Conservation (phyloP, 2,329 filamentous ascomycete genomes). For the Rhinocladiella mackenziei region DNA sequence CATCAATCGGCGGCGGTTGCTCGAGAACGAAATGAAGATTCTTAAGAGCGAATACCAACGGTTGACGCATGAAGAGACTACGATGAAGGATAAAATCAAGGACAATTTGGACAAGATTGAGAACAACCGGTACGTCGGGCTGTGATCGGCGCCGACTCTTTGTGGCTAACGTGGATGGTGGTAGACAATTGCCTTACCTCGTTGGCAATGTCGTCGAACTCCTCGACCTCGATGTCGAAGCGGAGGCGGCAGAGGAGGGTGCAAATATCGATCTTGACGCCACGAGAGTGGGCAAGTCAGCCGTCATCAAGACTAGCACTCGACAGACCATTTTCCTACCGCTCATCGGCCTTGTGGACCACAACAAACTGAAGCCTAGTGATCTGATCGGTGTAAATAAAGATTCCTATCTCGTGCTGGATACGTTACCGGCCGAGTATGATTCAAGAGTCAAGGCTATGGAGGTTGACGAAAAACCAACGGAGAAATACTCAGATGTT, state of each 20-base stretch:
- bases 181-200: slow-evolving; percentile 91
- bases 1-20: slow-evolving; percentile 77
- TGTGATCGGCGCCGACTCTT: neutral
- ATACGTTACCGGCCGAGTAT: slow-evolving; percentile 95
- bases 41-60: slow-evolving; percentile 97
- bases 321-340: slow-evolving; percentile 98
- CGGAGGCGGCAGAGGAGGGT: slow-evolving; percentile 93
- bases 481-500: slow-evolving; percentile 97
- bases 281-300: slow-evolving; percentile 93
- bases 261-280: slow-evolving; percentile 98
- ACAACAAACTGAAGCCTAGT: slow-evolving; percentile 87
- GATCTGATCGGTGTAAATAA: slow-evolving; percentile 99
- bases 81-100: slow-evolving; percentile 98
- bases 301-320: slow-evolving; percentile 98
- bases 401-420: slow-evolving; percentile 94
- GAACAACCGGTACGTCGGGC: slow-evolving; percentile 75
- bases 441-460: slow-evolving; percentile 99
- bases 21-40: slow-evolving; percentile 97
- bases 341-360: slow-evolving; percentile 93
- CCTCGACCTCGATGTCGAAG: slow-evolving; percentile 90
- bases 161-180: slow-evolving; percentile 19
- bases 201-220: slow-evolving; percentile 98
- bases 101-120: slow-evolving; percentile 99
- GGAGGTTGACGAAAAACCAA: slow-evolving; percentile 99
- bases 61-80: slow-evolving; percentile 87